Base-by-base conservation (phyloP, 768 basidiomycete genomes). In the Leccinum obscurum region DNA sequence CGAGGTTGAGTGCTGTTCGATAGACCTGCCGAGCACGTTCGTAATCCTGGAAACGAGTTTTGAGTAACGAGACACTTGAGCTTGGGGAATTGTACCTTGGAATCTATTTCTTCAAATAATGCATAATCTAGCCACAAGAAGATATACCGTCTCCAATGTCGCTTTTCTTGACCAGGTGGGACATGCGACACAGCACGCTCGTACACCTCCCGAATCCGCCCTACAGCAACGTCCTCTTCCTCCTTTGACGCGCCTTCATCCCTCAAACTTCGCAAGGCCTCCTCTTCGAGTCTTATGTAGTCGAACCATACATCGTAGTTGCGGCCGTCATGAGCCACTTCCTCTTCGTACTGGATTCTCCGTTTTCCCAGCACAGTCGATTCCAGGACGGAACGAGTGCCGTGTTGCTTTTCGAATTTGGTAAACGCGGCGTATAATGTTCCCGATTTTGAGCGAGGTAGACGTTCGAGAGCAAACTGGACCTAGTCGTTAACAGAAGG, bases 241-340 rank as follows among this genome's bases (percentile, higher is more conserved):
- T 90, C 89, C 8, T 80, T 76, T 2, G 88, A 87, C 6, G 82
- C 83, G 2, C 90, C 92, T 63, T 92, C 90, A 14, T 89, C 89
- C 64, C 79, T 84, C 26, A 93, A 79, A 60, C 93, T 88, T 35
- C 83, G 78, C 66, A 86, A 84, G 0, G 95, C 92, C 24, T 87
- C 91, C 75, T 98, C 97, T 71, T 98, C 97, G 35, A 99, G 72
- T 17, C 95, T 83, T 22, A 93, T 85, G 66, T 96, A 96, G 69
- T 98, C 97, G 70, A 99, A 98, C 97, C 97, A 99, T 0, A 90
- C 89, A 73, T 98, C 97, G 70, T 98, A 99, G 72, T 98, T 98
- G 48, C 89, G 86, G 1, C 93, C 88, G 64, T 98, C 94, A 59
- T 96, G 90, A 10, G 87, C 73, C 2, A 98, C 76, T 75, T 99